Conservation (phyloP, 1,284 basidiomycete species). For the Leccinum pallidistipes region DNA sequence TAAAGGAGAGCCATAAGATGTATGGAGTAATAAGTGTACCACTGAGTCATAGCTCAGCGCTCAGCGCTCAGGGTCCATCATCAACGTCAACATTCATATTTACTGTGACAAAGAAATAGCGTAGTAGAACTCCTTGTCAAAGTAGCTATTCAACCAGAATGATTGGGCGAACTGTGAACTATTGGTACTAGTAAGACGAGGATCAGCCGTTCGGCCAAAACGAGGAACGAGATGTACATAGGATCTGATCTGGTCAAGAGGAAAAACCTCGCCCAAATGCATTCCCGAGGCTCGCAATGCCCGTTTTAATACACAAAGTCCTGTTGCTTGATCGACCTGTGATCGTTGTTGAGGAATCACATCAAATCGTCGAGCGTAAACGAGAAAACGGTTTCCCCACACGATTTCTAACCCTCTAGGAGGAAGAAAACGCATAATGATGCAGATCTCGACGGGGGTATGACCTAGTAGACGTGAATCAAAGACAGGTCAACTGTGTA, state of each 20-base stretch:
- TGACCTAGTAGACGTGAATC: neutral
- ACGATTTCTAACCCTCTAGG: neutral
- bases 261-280: neutral
- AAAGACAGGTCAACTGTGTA: no score
- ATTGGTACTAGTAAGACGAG: neutral
- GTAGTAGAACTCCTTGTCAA: neutral
- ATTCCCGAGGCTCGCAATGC: neutral
- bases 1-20: no score
- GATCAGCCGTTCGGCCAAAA: neutral
- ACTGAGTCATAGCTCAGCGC: no score
- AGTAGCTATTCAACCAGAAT: neutral
- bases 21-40: no score
- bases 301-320: neutral
- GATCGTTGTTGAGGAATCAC: neutral
- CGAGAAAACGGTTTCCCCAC: neutral
- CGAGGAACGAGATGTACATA: neutral
- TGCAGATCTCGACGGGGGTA: neutral
- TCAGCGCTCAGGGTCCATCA: no score
- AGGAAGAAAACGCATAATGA: neutral
- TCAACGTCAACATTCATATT: no score
- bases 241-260: neutral
- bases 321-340: neutral
- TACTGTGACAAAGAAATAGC: neutral
- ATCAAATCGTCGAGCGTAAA: neutral
- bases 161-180: neutral